Base-by-base conservation (phyloP, 257 asterid species). In the Cinchona pubescens region DNA sequence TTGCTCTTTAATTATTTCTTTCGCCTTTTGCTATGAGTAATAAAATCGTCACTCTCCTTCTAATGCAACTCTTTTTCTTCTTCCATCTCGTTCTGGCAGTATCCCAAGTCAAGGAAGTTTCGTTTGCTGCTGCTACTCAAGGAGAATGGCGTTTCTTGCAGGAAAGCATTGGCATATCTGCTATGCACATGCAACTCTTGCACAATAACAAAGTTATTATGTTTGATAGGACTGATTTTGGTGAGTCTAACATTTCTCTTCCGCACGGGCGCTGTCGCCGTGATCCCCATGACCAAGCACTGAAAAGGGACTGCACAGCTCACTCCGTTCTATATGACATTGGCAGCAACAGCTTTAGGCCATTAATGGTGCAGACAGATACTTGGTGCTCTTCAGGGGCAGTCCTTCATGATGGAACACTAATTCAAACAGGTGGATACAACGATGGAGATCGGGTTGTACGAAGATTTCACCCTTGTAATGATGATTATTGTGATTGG, bases 141-240 rank as follows among this genome's bases (percentile, higher is more conserved):
- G 83, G 83, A 32, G 79, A 79, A 49, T 79, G 83, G 83, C 43
- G 35, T 16, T 61, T 79, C 40, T 59, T 74, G 46, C 79, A 75
- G 15, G 68, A 61, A n/a, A 74, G 76, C 83, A 79, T 90, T 7
- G 96, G 97, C 70, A 84, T 92, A 34, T 89, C 93, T 0, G 90
- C 97, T 10, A 92, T 92, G 97, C 97, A 92, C 67, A 89, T 92
- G 97, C 93, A 90, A 63, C 93, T 92, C 51, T 79, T 92, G 18
- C 79, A 69, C 58, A 86, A 86, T 78, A 84, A 92, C 88, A 86
- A 81, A 40, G 86, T 92, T 35, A 83, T 88, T 55, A 85, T 89
- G 13, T 90, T 83, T 32, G 97, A 92, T 67, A 79, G 96, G 56
- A 90, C 97, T 0, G 94, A 88, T 62, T 89, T 88, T 66, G 97